phyloP scores from a whole-genome alignment of 2,329 filamentous ascomycete species.

The Monilinia vaccinii-corymbosi region DNA sequence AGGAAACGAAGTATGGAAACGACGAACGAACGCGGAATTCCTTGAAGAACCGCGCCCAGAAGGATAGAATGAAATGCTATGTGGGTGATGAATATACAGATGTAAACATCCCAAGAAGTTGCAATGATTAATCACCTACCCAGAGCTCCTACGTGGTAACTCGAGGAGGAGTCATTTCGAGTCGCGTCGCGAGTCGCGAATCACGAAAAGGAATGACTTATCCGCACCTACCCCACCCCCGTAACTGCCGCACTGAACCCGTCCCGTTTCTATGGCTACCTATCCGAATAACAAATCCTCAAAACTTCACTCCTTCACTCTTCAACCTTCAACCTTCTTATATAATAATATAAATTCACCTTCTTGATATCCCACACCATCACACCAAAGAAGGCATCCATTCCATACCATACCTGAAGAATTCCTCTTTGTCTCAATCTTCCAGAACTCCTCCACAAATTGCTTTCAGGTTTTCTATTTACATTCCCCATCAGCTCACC shows the following conservation, averaged over 20 bases:
- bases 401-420: too few relatives aligned
- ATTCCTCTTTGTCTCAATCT: constrained; percentile 5
- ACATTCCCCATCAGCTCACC: constrained; percentile 7
- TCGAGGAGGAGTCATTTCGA: too few relatives aligned
- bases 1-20: background rate
- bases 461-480: constrained; percentile 16
- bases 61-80: background rate
- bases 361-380: background rate
- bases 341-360: background rate
- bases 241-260: too few relatives aligned
- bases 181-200: constrained; percentile 1
- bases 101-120: too few relatives aligned
- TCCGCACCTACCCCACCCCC: too few relatives aligned
- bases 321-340: background rate
- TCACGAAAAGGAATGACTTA: constrained; percentile 7
- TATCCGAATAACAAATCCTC: constrained; percentile 6
- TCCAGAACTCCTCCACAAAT: constrained; percentile 13
- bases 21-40: background rate
- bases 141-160: too few relatives aligned
- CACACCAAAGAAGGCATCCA: too few relatives aligned
- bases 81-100: too few relatives aligned
- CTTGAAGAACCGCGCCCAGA: background rate
- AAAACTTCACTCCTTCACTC: background rate
- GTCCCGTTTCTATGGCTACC: constrained; percentile 7
- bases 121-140: too few relatives aligned